Evolutionary conservation across 805 yeast species (phyloP), one percentile per base, ranked within the genome.

Genomic region (Starmera pachycereana): DNA sequence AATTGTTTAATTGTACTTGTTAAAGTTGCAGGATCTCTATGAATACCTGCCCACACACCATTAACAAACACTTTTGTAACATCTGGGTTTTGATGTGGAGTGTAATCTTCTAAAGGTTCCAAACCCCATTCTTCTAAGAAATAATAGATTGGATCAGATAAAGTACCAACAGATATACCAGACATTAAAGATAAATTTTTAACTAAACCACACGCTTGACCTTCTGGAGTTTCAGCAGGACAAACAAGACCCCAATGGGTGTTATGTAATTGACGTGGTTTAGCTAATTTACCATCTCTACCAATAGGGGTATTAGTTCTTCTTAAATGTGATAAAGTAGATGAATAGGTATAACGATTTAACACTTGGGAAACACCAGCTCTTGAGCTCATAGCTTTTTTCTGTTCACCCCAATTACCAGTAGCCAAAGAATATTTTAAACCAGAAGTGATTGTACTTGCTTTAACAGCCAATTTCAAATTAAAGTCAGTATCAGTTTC

Each of bases 391-490:
- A 92, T 92, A 12, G 97, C 97, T 63, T 92, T 92, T 80, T 89
- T 90, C 63, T 92, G 99, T 65, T 92, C 99, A 69, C 99, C 98
- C 99, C 99, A 92, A 69, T 92, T 92, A 72, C 99, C 99, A 12
- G 99, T 92, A 40, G 99, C 99, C 57, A 92, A 72, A 32, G 98
- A 92, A 65, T 92, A 92, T 60, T 94, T 85, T 64, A 92, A 75
- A 60, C 99, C 99, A 45, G 95, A 90, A 32, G 99, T 92, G 53
- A 92, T 87, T 3, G 97, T 92, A 51, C 89, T 89, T 13, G 97
- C 87, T 68, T 92, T 90, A 50, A 92, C 97, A 32, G 98, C 98
- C 56, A 92, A 75, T 39, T 95, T 88, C 68, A 92, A 75, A 60
- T 90, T 90, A 72, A 92, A 92, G 61, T 90, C 98, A 63, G 87